Evolutionary conservation across 495 filamentous ascomycete genomes (phyloP).

Genomic region (Trichoderma virens): DNA sequence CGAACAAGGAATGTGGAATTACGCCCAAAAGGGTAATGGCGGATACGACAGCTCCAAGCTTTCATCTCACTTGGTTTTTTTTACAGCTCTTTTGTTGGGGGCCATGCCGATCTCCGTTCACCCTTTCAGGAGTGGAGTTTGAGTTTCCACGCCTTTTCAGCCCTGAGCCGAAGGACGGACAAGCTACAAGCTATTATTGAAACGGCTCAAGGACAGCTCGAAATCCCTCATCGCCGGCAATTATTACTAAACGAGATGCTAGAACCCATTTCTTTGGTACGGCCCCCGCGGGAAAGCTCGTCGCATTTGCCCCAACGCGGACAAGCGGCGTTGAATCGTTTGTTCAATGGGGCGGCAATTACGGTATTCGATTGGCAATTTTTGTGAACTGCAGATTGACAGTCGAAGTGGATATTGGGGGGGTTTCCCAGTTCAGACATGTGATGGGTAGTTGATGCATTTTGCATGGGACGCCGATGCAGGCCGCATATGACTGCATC

Average conservation of each 20-base stretch:
- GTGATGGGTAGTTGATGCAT: background rate
- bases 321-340: background rate
- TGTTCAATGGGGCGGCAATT: background rate
- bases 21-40: conserved; percentile 13
- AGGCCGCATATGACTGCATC: background rate
- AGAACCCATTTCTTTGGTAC: background rate
- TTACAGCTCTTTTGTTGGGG: conserved; percentile 9
- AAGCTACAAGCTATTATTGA: background rate
- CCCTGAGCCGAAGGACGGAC: background rate
- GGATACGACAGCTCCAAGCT: background rate
- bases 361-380: too few relatives aligned
- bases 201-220: background rate
- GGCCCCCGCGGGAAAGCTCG: background rate
- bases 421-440: background rate
- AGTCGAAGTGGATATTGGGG: background rate
- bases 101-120: conserved; percentile 9
- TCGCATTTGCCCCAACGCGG: background rate
- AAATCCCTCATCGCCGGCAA: conserved; percentile 3
- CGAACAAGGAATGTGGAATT: conserved; percentile 10
- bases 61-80: background rate
- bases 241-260: background rate
- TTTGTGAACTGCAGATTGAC: too few relatives aligned
- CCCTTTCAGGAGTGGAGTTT: background rate
- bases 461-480: background rate
- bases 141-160: background rate